Percentiles rank a stretch among this genome's conserved stretches.
phyloP scores from a whole-genome alignment of 2,329 filamentous ascomycete species.

The Chalara sp. region DNA sequence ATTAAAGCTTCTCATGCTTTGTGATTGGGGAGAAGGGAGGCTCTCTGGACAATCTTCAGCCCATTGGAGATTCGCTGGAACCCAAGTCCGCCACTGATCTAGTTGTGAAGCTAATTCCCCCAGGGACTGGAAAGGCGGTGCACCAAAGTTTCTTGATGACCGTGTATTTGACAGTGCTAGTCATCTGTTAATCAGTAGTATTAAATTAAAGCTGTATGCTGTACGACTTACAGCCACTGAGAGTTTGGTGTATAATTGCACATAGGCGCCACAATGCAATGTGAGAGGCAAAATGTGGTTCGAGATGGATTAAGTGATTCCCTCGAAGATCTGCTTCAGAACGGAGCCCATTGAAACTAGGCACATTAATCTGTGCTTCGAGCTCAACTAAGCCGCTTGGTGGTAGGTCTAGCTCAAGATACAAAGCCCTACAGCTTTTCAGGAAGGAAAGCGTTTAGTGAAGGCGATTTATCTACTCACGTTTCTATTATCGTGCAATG shows the following conservation, averaged over 20 bases:
- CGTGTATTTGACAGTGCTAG: too few relatives aligned
- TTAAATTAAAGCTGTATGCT: too few relatives aligned
- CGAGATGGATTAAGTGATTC: constrained; percentile 46
- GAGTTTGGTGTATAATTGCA: constrained; percentile 43
- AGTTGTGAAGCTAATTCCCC: constrained; percentile 47
- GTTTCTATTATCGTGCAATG: constrained; percentile 49
- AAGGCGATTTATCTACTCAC: constrained; percentile 27
- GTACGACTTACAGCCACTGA: too few relatives aligned
- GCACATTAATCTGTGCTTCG: constrained; percentile 47
- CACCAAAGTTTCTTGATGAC: too few relatives aligned
- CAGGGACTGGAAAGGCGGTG: constrained; percentile 38
- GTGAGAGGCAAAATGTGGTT: constrained; percentile 53
- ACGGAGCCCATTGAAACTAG: constrained; percentile 42
- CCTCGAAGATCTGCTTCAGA: constrained; percentile 40
- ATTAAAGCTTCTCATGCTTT: constrained; percentile 18
- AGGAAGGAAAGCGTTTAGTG: constrained; percentile 8
- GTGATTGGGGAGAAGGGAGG: constrained; percentile 29
- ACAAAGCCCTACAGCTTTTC: constrained; percentile 37
- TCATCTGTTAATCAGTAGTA: too few relatives aligned
- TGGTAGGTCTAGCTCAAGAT: constrained; percentile 52
- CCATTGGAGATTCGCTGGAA: constrained; percentile 50
- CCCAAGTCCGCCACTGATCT: constrained; percentile 49
- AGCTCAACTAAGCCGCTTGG: constrained; percentile 46
- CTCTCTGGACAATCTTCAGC: constrained; percentile 41
- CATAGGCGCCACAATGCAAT: constrained; percentile 50